phyloP scores from a whole-genome alignment of 495 filamentous ascomycete species.

The Mycothermus thermophilus region DNA sequence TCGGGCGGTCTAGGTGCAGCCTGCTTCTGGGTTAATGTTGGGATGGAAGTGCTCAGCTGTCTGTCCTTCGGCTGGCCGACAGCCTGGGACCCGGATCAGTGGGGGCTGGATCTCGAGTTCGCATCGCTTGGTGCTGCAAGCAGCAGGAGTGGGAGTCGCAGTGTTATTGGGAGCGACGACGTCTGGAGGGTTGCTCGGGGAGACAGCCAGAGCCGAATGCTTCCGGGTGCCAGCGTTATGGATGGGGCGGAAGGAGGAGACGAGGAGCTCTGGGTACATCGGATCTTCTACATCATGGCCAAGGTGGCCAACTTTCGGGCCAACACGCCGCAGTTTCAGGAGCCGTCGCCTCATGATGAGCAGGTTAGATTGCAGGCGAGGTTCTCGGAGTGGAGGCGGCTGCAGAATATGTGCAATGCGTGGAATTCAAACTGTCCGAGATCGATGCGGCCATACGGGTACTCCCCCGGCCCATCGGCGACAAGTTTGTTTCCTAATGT shows the following conservation, averaged over 20 bases:
- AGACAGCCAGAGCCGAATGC: too few relatives aligned
- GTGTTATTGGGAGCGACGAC: constrained; percentile 31
- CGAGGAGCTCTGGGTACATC: constrained; percentile 84
- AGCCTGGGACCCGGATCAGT: constrained; percentile 83
- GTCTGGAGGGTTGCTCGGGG: too few relatives aligned
- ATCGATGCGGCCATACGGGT: constrained; percentile 77
- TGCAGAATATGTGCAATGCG: constrained; percentile 59
- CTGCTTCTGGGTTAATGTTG: constrained; percentile 90
- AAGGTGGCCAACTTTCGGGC: constrained; percentile 78
- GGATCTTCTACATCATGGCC: constrained; percentile 79
- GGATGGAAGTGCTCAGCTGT: constrained; percentile 80
- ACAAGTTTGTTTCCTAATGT: constrained; percentile 77
- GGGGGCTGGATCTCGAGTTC: constrained; percentile 80
- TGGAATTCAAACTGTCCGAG: constrained; percentile 69
- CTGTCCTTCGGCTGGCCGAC: constrained; percentile 77
- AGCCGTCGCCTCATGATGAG: constrained; percentile 43
- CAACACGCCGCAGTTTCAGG: constrained; percentile 45
- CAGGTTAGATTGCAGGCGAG: constrained; percentile 49
- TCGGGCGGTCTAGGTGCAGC: constrained; percentile 69
- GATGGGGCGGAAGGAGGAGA: too few relatives aligned
- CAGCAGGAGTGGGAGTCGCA: constrained; percentile 4
- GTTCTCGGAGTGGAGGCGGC: constrained; percentile 61
- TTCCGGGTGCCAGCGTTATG: too few relatives aligned
- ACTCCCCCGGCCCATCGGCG: constrained; percentile 49
- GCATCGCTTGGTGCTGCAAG: constrained; percentile 11